These are phyloP conservation scores for Apophysomyces elegans DNA, from an alignment of 371 early-diverging fungal species.

Conservation along the genomic window DNA sequence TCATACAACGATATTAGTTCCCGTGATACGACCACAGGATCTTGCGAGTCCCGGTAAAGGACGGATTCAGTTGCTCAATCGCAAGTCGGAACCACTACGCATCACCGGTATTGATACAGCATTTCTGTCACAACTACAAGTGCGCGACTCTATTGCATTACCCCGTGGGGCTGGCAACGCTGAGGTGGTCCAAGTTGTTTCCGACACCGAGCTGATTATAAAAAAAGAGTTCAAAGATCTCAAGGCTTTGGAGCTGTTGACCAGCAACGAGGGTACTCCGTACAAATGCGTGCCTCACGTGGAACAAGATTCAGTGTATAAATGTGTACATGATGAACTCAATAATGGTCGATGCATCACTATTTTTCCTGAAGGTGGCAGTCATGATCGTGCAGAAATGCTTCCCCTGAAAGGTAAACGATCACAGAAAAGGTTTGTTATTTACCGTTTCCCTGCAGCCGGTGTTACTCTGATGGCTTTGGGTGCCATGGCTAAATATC, in stretches of 20 bases:
- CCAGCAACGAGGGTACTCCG: slow-evolving; percentile 60
- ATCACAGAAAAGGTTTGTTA: background rate
- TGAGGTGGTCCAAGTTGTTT: slow-evolving; percentile 72
- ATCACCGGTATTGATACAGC: slow-evolving; percentile 68
- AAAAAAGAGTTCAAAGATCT: slow-evolving; percentile 70
- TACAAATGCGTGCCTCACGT: slow-evolving; percentile 88
- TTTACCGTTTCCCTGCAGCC: slow-evolving; percentile 37
- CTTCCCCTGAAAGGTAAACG: slow-evolving; percentile 85
- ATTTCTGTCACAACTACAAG: slow-evolving; percentile 68
- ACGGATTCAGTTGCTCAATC: slow-evolving; percentile 62
- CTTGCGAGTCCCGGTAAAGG: slow-evolving; percentile 72
- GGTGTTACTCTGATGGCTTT: slow-evolving; percentile 93
- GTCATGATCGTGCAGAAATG: slow-evolving; percentile 95
- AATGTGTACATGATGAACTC: slow-evolving; percentile 80
- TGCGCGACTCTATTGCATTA: slow-evolving; percentile 60
- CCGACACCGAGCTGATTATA: slow-evolving; percentile 76
- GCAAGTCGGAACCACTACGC: slow-evolving; percentile 62
- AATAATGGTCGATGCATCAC: slow-evolving; percentile 87
- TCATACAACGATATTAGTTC: slow-evolving; percentile 54
- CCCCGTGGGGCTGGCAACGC: slow-evolving; percentile 59
- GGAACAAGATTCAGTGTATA: slow-evolving; percentile 87
- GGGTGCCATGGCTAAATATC: slow-evolving; percentile 91
- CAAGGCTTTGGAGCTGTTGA: slow-evolving; percentile 63
- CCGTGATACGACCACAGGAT: slow-evolving; percentile 91
- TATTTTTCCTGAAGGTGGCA: slow-evolving; percentile 98